phyloP scores from a whole-genome alignment of 192 early-diverging fungal genomes.

The Umbelopsis vinacea region DNA sequence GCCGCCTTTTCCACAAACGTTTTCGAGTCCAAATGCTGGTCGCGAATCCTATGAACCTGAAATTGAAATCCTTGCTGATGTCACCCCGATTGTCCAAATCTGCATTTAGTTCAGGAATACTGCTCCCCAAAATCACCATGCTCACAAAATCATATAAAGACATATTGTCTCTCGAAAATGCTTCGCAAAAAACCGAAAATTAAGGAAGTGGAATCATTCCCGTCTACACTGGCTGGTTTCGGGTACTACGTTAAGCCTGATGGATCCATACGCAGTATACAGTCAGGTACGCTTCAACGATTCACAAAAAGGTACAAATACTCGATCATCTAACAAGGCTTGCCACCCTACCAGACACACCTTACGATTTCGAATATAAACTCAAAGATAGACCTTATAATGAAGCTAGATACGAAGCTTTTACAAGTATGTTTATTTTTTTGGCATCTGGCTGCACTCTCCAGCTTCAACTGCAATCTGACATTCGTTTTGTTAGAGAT shows the following conservation, averaged over 20 bases:
- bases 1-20: constrained; percentile 15
- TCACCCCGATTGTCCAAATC: not conserved
- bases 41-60: not conserved
- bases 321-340: not conserved
- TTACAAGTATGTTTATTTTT: constrained; percentile 28
- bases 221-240: constrained; percentile 32
- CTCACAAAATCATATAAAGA: too few relatives aligned
- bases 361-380: constrained; percentile 32
- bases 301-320: not conserved
- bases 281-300: constrained; percentile 17
- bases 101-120: not conserved
- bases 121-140: not conserved
- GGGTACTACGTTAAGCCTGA: constrained; percentile 37
- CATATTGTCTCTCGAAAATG: not conserved
- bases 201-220: constrained; percentile 14
- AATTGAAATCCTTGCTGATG: constrained; percentile 2
- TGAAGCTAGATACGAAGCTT: constrained; percentile 36
- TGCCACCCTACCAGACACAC: constrained; percentile 17
- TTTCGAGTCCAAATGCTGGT: constrained; percentile 8
- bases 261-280: constrained; percentile 32
- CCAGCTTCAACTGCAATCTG: not conserved
- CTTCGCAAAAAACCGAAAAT: constrained; percentile 6
- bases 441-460: too few relatives aligned
- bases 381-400: constrained; percentile 36
- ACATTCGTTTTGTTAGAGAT: constrained; percentile 17